Evolutionary conservation across 73 alveolate genomes (phyloP).

Genomic region (Stentor coeruleus): DNA sequence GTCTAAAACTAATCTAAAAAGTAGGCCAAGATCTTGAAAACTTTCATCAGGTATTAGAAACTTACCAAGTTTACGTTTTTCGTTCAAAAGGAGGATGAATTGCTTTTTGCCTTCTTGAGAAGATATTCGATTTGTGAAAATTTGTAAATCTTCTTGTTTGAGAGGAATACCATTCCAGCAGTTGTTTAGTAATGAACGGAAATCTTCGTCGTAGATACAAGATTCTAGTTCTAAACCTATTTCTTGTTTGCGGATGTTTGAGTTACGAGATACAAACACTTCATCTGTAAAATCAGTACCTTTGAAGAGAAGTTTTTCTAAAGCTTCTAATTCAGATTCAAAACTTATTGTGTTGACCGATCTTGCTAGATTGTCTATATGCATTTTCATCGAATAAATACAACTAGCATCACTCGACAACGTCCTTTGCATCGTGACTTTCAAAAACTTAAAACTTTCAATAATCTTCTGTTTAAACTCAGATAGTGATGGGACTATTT

Average conservation of each 20-base stretch:
- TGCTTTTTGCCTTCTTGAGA: neutral
- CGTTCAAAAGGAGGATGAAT: neutral
- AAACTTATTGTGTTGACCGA: neutral
- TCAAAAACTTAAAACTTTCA: neutral
- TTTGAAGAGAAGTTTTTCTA: neutral
- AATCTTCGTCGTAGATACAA: neutral
- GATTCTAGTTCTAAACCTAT: too few species aligned
- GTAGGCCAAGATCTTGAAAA: neutral
- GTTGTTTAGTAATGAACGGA: neutral
- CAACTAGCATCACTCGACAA: conserved; percentile 3
- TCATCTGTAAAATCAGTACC: neutral
- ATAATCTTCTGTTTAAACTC: too few species aligned
- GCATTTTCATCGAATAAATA: neutral
- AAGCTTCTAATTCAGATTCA: neutral
- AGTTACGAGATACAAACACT: neutral
- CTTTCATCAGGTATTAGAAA: neutral
- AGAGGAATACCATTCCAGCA: neutral
- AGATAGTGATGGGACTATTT: neutral
- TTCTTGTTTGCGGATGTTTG: too few species aligned
- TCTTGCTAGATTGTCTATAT: neutral
- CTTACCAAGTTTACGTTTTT: neutral
- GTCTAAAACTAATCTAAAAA: neutral
- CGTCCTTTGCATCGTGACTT: neutral
- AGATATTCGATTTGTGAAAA: neutral
- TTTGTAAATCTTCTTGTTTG: neutral